Conservation (phyloP, 257 asterid genomes). For the Handroanthus guayacan region DNA sequence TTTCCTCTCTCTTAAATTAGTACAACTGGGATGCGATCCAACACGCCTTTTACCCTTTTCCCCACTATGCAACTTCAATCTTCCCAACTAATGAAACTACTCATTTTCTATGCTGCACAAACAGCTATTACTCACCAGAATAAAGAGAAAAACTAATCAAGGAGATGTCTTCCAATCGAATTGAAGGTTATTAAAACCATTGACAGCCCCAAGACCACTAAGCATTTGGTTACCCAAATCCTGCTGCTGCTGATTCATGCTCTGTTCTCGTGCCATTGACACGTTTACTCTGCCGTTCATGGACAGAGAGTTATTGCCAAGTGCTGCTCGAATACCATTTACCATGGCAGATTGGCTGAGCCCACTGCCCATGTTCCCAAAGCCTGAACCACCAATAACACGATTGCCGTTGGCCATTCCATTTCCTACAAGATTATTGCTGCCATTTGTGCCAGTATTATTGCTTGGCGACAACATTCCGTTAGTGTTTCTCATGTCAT, state of each 20-base stretch:
- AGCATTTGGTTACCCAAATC: slow-evolving; percentile 75
- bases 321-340: slow-evolving; percentile 66
- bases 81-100: slow-evolving; percentile 37
- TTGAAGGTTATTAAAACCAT: slow-evolving; percentile 71
- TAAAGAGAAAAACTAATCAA: slow-evolving; percentile 19
- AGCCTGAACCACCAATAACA: slow-evolving; percentile 62
- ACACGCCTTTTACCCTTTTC: slow-evolving; percentile 32
- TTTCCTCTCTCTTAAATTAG: slow-evolving; percentile 40
- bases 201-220: slow-evolving; percentile 71
- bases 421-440: slow-evolving; percentile 50
- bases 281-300: slow-evolving; percentile 73
- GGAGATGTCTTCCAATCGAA: slow-evolving; percentile 81
- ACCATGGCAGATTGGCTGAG: slow-evolving; percentile 56
- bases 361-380: slow-evolving; percentile 38
- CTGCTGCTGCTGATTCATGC: slow-evolving; percentile 64
- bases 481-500: slow-evolving; percentile 59
- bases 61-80: slow-evolving; percentile 34
- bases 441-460: slow-evolving; percentile 50
- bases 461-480: slow-evolving; percentile 51
- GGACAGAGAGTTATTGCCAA: slow-evolving; percentile 61
- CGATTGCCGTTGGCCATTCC: slow-evolving; percentile 54
- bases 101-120: slow-evolving; percentile 44
- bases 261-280: slow-evolving; percentile 62
- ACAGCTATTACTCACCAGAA: slow-evolving; percentile 34
- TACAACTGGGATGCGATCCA: slow-evolving; percentile 27